Percentiles rank a stretch among this genome's conserved stretches.
phyloP scores from a whole-genome alignment of 2,329 filamentous ascomycete genomes.

The Thelonectria discophora region DNA sequence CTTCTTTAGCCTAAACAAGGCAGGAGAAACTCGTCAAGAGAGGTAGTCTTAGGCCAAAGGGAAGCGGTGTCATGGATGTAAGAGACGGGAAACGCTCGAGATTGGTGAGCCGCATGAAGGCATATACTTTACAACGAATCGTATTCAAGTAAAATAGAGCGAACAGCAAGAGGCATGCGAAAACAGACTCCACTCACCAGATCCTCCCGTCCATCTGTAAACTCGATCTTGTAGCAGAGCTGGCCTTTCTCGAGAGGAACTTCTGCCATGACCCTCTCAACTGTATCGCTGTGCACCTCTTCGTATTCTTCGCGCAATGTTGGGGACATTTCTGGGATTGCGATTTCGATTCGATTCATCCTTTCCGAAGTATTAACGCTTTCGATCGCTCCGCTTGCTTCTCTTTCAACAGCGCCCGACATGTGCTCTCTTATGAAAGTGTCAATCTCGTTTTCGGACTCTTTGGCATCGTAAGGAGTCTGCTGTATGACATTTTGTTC shows the following conservation, averaged over 20 bases:
- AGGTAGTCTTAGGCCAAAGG: not conserved
- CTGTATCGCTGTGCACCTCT: conserved; percentile 46
- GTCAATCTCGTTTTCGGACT: not conserved
- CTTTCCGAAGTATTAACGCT: not conserved
- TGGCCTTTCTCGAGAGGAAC: conserved; percentile 38
- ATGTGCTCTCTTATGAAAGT: not conserved
- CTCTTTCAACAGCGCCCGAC: not conserved
- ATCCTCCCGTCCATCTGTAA: conserved; percentile 56
- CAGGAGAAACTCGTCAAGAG: not conserved
- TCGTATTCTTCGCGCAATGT: conserved; percentile 45
- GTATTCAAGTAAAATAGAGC: not conserved
- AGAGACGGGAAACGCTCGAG: not conserved
- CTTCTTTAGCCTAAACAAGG: not conserved
- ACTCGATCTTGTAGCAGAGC: conserved; percentile 52
- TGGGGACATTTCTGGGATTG: conserved; percentile 41
- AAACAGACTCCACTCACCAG: conserved; percentile 50
- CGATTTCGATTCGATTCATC: conserved; percentile 42
- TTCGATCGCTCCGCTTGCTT: not conserved
- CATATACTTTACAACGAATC: not conserved
- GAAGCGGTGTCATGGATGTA: not conserved
- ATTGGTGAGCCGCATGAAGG: not conserved
- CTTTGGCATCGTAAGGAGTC: not conserved
- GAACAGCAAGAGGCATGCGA: not conserved
- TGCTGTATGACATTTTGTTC: not conserved
- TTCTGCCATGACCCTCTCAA: conserved; percentile 50